Evolutionary conservation across 2,329 filamentous ascomycete species (phyloP), one percentile per base, ranked within the genome.

Genomic region (Fusarium sp.): DNA sequence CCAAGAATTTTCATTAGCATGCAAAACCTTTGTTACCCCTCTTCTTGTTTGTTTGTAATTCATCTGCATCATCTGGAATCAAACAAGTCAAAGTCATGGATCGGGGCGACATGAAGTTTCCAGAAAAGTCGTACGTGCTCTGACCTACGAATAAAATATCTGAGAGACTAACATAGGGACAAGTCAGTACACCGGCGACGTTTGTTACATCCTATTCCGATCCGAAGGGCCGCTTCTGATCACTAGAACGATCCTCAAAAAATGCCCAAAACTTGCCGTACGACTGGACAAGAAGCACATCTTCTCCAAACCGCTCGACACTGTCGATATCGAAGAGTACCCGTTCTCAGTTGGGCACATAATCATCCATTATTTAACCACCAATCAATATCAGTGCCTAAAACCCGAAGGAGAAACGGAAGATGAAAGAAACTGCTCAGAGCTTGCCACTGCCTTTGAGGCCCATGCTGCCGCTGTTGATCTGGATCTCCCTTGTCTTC

Each of bases 361-460:
- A 0, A 6, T 73, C 0, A 31, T 73, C 7, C 29, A 73, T 1
- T 73, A 54, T 11, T 5, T 73, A 1, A 6, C 11, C 3, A 44
- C 65, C 5, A 52, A 54, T 1, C 31, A 10, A 18, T 73, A 73
- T 11, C 39, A 61, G 21, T 35, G 46, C 1, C 52, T 73, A 1
- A 44, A 37, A 6, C 56, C 59, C 0, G 25, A 45, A 8, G 41
- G 42, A 0, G 19, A 39, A n/a, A 33, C 41, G 0, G 27, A 49
- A 14, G 31, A 54, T 1, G 37, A 57, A 6, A 51, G 14, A 23
- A 33, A 39, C 3, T 23, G 44, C 9, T 52, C 49, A 3, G 52
- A 66, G 9, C 60, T 73, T 15, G 44, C 45, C 1, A 73, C 56
- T 2, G 58, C 70, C 2, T 72, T 66, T 21, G 14, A 37, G 1